Conservation (phyloP, 2,329 filamentous ascomycete species). For the Hymenoscyphus occultus region DNA sequence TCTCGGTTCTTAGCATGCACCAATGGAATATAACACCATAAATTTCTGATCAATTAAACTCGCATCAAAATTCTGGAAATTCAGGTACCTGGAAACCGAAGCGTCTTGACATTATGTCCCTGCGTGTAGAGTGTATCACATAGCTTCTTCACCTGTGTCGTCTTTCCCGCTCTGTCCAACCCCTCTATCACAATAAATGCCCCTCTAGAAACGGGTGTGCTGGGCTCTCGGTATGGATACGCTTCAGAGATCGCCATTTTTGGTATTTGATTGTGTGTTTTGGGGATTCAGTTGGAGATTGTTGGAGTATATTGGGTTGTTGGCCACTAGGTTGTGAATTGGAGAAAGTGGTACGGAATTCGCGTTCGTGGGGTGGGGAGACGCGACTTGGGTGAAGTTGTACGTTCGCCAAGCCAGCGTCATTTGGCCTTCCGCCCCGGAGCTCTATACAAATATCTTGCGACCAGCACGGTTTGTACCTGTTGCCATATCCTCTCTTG, state of each 20-base stretch:
- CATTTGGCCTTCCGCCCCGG: neutral
- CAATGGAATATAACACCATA: neutral
- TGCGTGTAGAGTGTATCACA: constrained; percentile 49
- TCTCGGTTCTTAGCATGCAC: constrained; percentile 17
- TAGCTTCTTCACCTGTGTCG: constrained; percentile 63
- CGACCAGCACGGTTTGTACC: neutral
- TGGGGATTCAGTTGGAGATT: neutral
- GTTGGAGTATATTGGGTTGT: neutral
- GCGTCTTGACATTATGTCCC: constrained; percentile 53
- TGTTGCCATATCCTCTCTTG: neutral
- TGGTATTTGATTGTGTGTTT: neutral
- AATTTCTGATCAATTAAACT: constrained; percentile 10
- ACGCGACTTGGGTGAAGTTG: neutral
- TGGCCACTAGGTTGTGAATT: neutral
- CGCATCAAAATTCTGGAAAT: too few species aligned
- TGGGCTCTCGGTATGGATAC: constrained; percentile 32
- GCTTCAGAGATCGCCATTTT: neutral
- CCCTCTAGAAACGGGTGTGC: constrained; percentile 43
- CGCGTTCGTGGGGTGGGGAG: neutral
- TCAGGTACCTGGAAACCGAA: constrained; percentile 68
- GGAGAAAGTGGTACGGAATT: too few species aligned
- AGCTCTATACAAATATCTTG: neutral
- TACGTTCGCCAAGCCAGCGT: neutral
- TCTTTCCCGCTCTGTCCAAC: constrained; percentile 69
- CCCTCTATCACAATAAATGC: constrained; percentile 69